phyloP scores from a whole-genome alignment of 116 monocot genomes.

The Papilionanthe hybrid region DNA sequence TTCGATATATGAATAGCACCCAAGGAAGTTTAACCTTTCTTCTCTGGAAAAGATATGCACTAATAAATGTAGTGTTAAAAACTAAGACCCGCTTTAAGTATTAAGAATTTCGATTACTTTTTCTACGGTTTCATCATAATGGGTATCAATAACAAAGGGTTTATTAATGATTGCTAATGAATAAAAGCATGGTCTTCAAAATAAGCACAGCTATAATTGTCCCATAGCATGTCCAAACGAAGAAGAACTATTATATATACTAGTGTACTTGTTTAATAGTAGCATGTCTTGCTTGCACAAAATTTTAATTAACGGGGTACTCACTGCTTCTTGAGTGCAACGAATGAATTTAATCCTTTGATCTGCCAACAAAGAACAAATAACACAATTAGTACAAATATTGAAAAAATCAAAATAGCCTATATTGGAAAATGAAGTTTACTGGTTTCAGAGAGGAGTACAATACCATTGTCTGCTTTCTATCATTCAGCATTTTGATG shows the following conservation, averaged over 20 bases:
- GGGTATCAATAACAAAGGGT: too few relatives aligned
- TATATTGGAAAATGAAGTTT: neutral
- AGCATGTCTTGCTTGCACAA: neutral
- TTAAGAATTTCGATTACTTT: neutral
- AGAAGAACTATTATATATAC: too few relatives aligned
- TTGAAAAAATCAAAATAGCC: neutral
- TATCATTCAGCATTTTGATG: constrained; percentile 56
- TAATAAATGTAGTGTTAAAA: neutral
- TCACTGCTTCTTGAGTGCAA: constrained; percentile 83
- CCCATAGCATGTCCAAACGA: too few relatives aligned
- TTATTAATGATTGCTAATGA: too few relatives aligned
- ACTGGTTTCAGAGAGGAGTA: neutral
- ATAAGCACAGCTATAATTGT: too few relatives aligned
- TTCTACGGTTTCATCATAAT: too few relatives aligned
- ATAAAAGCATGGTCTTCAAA: too few relatives aligned
- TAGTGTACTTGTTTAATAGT: neutral
- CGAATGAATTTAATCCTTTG: constrained; percentile 80
- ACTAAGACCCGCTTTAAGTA: neutral
- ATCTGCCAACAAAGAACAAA: constrained; percentile 44
- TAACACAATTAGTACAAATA: neutral
- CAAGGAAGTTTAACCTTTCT: neutral
- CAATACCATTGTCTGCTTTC: constrained; percentile 70
- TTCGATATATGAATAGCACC: neutral
- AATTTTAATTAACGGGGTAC: constrained; percentile 11
- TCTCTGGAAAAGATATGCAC: neutral